Percentiles rank a stretch among this genome's conserved stretches.
phyloP scores from a whole-genome alignment of 2,329 filamentous ascomycete genomes.

The Aspergillus fumigatiaffinis region DNA sequence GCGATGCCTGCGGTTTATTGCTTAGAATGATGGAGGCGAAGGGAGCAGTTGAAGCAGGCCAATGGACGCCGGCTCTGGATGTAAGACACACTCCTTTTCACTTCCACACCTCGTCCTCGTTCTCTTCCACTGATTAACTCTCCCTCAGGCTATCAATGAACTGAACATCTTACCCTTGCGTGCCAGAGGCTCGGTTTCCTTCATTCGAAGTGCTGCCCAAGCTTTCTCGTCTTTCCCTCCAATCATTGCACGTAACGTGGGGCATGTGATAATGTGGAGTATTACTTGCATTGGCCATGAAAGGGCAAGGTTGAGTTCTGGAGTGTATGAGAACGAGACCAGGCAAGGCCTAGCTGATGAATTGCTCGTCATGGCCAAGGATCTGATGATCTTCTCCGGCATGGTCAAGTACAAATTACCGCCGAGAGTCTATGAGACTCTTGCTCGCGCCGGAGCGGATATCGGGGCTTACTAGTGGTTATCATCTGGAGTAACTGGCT shows the following conservation, averaged over 20 bases:
- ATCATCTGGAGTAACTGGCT: not conserved
- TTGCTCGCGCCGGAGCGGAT: slow-evolving; percentile 76
- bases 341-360: slow-evolving; percentile 57
- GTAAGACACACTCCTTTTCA: slow-evolving; percentile 45
- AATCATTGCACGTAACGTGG: slow-evolving; percentile 82
- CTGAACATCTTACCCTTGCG: slow-evolving; percentile 78
- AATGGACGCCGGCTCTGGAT: slow-evolving; percentile 61
- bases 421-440: slow-evolving; percentile 78
- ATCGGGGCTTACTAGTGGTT: slow-evolving; percentile 38
- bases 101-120: not conserved
- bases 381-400: slow-evolving; percentile 90
- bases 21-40: slow-evolving; percentile 61
- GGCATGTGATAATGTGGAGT: slow-evolving; percentile 89
- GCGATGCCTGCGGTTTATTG: slow-evolving; percentile 56
- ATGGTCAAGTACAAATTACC: slow-evolving; percentile 88
- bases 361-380: slow-evolving; percentile 75
- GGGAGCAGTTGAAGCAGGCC: slow-evolving; percentile 52
- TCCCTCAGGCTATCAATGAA: slow-evolving; percentile 61
- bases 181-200: slow-evolving; percentile 68
- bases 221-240: slow-evolving; percentile 75
- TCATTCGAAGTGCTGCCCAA: slow-evolving; percentile 74
- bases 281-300: slow-evolving; percentile 80
- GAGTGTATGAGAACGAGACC: slow-evolving; percentile 62
- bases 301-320: slow-evolving; percentile 64
- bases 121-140: slow-evolving; percentile 9